phyloP scores from a whole-genome alignment of 305 asterid species.

The Withania somnifera region DNA sequence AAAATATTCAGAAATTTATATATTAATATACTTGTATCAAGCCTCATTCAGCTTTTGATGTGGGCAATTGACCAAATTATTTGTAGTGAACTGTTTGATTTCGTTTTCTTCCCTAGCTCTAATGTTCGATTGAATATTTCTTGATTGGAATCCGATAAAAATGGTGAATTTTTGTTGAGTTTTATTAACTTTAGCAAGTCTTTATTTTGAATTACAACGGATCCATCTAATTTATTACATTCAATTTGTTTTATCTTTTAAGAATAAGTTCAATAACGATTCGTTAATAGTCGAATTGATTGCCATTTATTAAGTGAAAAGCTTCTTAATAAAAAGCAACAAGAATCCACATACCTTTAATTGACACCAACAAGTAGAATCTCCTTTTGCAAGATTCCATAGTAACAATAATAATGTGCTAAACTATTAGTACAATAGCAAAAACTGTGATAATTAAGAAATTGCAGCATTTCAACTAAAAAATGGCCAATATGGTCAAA shows the following conservation, averaged over 20 bases:
- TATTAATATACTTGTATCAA: not conserved
- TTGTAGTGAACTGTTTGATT: not conserved
- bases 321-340: not conserved
- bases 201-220: not conserved
- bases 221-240: no score
- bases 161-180: not conserved
- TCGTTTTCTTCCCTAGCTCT: not conserved
- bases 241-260: no score
- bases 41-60: not conserved
- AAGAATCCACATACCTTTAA: not conserved
- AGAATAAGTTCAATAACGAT: not conserved
- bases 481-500: no score
- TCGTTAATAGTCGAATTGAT: not conserved
- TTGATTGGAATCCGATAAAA: not conserved
- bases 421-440: no score
- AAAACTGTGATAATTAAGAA: no score
- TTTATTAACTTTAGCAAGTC: not conserved
- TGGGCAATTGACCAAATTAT: not conserved
- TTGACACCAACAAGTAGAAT: not conserved
- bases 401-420: not conserved
- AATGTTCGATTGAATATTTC: not conserved
- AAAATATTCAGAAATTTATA: not conserved
- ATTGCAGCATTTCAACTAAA: no score
- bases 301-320: not conserved
- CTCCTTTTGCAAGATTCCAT: no score